Percentiles rank a stretch among this genome's conserved stretches.
phyloP scores from a whole-genome alignment of 129 eudicot species.

The Centaurea solstitialis region DNA sequence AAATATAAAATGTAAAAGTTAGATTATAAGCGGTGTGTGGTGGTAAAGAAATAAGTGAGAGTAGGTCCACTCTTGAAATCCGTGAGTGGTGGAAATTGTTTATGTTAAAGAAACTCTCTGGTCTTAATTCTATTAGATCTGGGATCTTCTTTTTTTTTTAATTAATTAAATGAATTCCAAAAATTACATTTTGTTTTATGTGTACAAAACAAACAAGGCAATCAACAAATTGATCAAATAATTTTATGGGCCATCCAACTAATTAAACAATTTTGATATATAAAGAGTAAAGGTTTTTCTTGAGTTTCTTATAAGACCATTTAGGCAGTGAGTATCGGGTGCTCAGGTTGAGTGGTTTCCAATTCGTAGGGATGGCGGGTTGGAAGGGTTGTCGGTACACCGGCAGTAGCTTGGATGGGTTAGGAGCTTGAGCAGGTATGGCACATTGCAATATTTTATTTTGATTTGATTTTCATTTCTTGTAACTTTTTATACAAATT shows the following conservation, averaged over 20 bases:
- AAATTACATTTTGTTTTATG: neutral
- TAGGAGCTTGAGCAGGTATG: no score
- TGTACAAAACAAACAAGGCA: neutral
- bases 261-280: neutral
- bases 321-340: no score
- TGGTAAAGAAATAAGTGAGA: slow-evolving; percentile 13
- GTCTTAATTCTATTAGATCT: slow-evolving; percentile 7
- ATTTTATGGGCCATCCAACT: neutral
- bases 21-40: slow-evolving; percentile 20
- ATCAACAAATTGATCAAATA: neutral
- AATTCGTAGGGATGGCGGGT: no score
- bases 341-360: no score
- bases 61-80: slow-evolving; percentile 28
- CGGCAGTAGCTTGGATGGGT: no score
- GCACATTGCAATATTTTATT: no score
- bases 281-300: no score
- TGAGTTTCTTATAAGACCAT: no score
- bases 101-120: neutral
- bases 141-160: neutral
- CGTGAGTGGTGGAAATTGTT: slow-evolving; percentile 38
- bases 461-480: no score
- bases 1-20: neutral
- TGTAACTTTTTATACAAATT: no score
- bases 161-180: neutral
- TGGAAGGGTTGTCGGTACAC: no score